These are phyloP conservation scores for Aspergillus ellipticus DNA, from an alignment of 495 filamentous ascomycete species.

Conservation along the genomic window DNA sequence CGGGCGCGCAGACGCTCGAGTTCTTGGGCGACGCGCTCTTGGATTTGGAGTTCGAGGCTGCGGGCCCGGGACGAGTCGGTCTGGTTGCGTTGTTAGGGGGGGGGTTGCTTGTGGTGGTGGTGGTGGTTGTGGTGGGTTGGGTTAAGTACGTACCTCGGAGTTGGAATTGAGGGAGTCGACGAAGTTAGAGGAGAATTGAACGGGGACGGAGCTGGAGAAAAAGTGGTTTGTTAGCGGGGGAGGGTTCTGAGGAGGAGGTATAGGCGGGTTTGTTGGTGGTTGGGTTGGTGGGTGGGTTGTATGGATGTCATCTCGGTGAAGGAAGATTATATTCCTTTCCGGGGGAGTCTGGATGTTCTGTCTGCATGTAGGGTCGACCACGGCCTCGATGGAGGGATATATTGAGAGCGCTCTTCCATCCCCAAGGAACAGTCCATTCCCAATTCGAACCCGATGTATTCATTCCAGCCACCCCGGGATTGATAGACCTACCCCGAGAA, in stretches of 20 bases:
- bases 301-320: too few species aligned
- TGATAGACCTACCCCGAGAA: constrained; percentile 44
- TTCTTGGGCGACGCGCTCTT: constrained; percentile 80
- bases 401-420: too few species aligned
- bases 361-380: too few species aligned
- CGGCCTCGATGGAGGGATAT: too few species aligned
- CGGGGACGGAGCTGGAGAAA: constrained; percentile 65
- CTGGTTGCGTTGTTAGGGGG: constrained; percentile 42
- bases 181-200: constrained; percentile 83
- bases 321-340: too few species aligned
- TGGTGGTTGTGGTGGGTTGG: constrained; percentile 1
- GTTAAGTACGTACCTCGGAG: constrained; percentile 63
- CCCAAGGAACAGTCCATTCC: too few species aligned
- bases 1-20: constrained; percentile 70
- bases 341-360: too few species aligned
- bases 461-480: neutral
- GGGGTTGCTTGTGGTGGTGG: constrained; percentile 11
- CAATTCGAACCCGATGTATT: too few species aligned
- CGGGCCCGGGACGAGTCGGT: constrained; percentile 82
- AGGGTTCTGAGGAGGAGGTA: too few species aligned
- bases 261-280: neutral
- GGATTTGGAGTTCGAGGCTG: constrained; percentile 80
- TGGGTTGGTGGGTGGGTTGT: neutral
- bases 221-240: constrained; percentile 3
- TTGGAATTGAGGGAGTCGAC: constrained; percentile 77